A percentile compares a stretch with the other conserved stretches of the same genome.
phyloP scores from a whole-genome alignment of 1,284 basidiomycete genomes.

The Fistulinella staudtii region DNA sequence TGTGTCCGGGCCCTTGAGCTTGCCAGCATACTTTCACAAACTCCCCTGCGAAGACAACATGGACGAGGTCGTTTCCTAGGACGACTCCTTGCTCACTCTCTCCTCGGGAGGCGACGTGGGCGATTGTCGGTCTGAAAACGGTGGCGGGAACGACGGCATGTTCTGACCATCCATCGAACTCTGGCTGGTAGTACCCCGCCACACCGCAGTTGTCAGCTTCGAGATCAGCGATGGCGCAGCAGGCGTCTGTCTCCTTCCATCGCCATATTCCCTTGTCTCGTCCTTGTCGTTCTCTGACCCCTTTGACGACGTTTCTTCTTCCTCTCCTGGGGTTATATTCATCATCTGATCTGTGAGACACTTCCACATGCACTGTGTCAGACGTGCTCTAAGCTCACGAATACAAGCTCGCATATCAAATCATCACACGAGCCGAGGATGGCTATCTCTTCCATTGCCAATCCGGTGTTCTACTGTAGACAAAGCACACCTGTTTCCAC shows the following conservation, averaged over 20 bases:
- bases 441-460: too few species aligned
- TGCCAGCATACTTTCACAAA: slow-evolving; percentile 69
- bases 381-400: slow-evolving; percentile 51
- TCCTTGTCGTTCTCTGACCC: slow-evolving; percentile 33
- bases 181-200: slow-evolving; percentile 73
- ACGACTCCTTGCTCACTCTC: slow-evolving; percentile 4
- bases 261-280: slow-evolving; percentile 35
- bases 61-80: slow-evolving; percentile 6
- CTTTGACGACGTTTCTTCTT: slow-evolving; percentile 23
- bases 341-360: slow-evolving; percentile 53
- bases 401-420: too few species aligned
- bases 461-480: too few species aligned
- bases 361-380: slow-evolving; percentile 64
- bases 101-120: slow-evolving; percentile 28
- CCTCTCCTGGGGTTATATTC: slow-evolving; percentile 29
- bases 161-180: slow-evolving; percentile 58
- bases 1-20: slow-evolving; percentile 67
- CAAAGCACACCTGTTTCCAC: too few species aligned
- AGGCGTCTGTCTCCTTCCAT: slow-evolving; percentile 45
- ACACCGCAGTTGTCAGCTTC: slow-evolving; percentile 56
- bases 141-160: slow-evolving; percentile 44
- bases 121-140: slow-evolving; percentile 34
- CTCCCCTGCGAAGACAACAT: slow-evolving; percentile 25
- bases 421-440: too few species aligned
- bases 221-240: slow-evolving; percentile 44